phyloP scores from a whole-genome alignment of 805 yeast species.

The Saturnispora silvae region DNA sequence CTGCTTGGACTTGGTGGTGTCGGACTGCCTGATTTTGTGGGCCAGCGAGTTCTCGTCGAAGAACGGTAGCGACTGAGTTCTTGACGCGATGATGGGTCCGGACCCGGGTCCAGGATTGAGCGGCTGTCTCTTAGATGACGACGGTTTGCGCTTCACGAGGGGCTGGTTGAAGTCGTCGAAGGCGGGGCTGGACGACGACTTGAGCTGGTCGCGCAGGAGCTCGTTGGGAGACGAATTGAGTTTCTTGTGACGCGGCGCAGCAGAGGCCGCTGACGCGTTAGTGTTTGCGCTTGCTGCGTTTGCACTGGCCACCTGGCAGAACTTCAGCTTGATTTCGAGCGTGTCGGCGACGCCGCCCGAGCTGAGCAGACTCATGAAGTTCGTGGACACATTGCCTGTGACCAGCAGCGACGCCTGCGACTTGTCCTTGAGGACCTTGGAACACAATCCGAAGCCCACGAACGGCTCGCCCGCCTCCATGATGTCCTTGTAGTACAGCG shows the following conservation, averaged over 20 bases:
- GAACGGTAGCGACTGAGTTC: slow-evolving; percentile 29
- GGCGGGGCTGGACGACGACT: slow-evolving; percentile 9
- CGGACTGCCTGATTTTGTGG: slow-evolving; percentile 22
- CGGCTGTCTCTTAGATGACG: no score
- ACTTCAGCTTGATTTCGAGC: slow-evolving; percentile 44
- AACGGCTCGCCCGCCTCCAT: slow-evolving; percentile 43
- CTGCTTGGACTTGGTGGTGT: neutral
- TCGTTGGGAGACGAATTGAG: neutral
- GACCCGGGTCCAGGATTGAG: neutral
- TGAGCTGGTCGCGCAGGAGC: no score
- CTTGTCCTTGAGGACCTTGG: slow-evolving; percentile 21
- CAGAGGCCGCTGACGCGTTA: slow-evolving; percentile 6
- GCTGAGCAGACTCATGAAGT: slow-evolving; percentile 34
- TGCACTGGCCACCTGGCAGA: slow-evolving; percentile 23
- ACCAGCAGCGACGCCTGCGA: slow-evolving; percentile 33
- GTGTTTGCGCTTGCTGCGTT: slow-evolving; percentile 1
- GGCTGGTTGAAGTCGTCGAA: slow-evolving; percentile 15
- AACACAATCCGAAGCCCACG: slow-evolving; percentile 35
- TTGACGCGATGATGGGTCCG: slow-evolving; percentile 23
- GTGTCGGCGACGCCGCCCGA: slow-evolving; percentile 32
- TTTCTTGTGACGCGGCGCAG: slow-evolving; percentile 4
- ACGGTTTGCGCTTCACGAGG: slow-evolving; percentile 4
- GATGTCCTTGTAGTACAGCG: slow-evolving; percentile 37
- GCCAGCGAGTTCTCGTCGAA: slow-evolving; percentile 24
- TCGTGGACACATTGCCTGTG: slow-evolving; percentile 47